Evolutionary conservation across 2,329 filamentous ascomycete species (phyloP), one percentile per base, ranked within the genome.

Genomic region (Setomelanomma holmii): DNA sequence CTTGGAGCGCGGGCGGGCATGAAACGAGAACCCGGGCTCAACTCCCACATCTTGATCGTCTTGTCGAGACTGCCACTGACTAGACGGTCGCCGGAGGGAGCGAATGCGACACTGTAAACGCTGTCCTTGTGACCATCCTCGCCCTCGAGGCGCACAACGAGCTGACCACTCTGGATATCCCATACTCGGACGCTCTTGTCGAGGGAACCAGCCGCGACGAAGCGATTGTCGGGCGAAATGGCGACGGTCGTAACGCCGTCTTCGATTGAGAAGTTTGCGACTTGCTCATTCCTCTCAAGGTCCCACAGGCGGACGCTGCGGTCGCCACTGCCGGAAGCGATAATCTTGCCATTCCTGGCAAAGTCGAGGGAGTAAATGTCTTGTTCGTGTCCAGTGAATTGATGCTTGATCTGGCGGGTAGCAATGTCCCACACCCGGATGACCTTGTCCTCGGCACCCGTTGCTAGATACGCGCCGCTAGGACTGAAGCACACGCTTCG

Each of bases 11-110:
- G 82, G 69, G 84, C 86, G 40, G 86, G 82, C 53, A 87, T 83
- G 66, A 87, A 84, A 63, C 82, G 82, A 64, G 89, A 85, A 39
- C 88, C 85, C 19, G 89, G 85, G 49, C 85, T 88, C 44, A 99
- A 84, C 80, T 97, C 93, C 93, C 95, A 99, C 89, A 98, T 96
- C 82, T 97, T 96, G 82, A 98, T 98, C 0, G 93, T 98, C 82
- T 96, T 96, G 75, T 99, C 95, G 64, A 98, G 80, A 82, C 90
- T 96, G 58, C 95, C 95, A 67, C 90, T 96, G 70, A 98, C 93
- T 35, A 99, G 87, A 63, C 96, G 91, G 67, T 92, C 90, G 56
- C 93, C 93, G 66, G 90, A 93, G 22, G 95, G 95, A 12, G 93
- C 93, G 76, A 99, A 99, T 0, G 95, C 93, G 19, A 99, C 95